phyloP scores from a whole-genome alignment of 176 grass and related monocot species.

The Zea luxurians region DNA sequence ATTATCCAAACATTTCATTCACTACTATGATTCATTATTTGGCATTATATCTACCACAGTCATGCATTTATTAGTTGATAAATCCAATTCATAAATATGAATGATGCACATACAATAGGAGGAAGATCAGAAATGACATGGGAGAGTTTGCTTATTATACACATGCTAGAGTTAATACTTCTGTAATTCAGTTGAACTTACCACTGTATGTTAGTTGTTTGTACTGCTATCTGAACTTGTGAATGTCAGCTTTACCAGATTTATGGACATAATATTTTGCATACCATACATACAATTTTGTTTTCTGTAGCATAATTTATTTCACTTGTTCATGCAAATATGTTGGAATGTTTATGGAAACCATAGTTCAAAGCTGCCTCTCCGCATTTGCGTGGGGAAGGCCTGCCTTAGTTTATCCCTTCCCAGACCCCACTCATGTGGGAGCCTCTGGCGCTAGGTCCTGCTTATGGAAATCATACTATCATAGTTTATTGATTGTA shows the following conservation, averaged over 20 bases:
- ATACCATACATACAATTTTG: neutral
- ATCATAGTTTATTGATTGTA: constrained; percentile 3
- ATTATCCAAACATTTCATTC: constrained; percentile 5
- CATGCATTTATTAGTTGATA: neutral
- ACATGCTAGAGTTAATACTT: neutral
- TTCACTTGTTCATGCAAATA: constrained; percentile 2
- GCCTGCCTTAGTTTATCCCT: no score
- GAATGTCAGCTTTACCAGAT: constrained; percentile 4
- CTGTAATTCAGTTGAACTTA: constrained; percentile 10
- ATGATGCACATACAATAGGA: neutral
- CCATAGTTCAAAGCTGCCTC: neutral
- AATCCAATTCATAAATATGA: neutral
- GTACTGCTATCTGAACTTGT: neutral
- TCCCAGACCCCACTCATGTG: no score
- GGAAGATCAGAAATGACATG: neutral
- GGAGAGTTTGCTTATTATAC: neutral
- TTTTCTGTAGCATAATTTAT: constrained; percentile 1
- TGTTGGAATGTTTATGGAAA: neutral
- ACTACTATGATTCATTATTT: neutral
- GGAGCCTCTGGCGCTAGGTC: no score
- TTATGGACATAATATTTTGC: constrained; percentile 2
- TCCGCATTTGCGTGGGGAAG: no score
- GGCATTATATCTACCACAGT: neutral
- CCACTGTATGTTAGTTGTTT: neutral
- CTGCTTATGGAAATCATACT: neutral